Evolutionary conservation across 1,139 yeast genomes (phyloP).

Genomic region (Hemisphaericaspora subhashii): DNA sequence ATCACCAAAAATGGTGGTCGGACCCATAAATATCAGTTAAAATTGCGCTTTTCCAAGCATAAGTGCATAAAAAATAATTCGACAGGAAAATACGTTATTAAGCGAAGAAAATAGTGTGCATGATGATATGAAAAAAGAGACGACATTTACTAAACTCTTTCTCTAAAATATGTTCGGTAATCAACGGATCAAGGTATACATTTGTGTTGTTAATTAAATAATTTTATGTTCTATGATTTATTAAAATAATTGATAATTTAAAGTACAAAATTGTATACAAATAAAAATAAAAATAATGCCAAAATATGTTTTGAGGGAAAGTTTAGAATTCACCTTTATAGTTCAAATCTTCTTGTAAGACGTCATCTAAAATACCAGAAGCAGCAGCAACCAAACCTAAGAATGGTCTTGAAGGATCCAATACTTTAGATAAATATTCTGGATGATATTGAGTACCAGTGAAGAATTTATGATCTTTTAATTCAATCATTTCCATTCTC

Average conservation of each 20-base stretch:
- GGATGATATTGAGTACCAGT: conserved; percentile 99
- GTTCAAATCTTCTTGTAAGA: conserved; percentile 49
- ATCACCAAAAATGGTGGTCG: too few species aligned
- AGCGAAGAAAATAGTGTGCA: too few species aligned
- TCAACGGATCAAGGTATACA: too few species aligned
- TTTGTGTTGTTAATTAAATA: too few species aligned
- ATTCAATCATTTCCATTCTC: conserved; percentile 93
- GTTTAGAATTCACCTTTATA: conserved; percentile 45
- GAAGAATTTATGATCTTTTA: conserved; percentile 77
- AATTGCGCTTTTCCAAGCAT: too few species aligned
- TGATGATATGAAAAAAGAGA: too few species aligned
- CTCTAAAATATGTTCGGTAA: too few species aligned
- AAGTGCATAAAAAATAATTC: too few species aligned
- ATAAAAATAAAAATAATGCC: background rate
- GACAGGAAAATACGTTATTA: too few species aligned
- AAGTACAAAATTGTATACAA: background rate
- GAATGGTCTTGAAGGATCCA: conserved; percentile 96
- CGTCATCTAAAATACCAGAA: conserved; percentile 70
- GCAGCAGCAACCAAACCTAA: conserved; percentile 95
- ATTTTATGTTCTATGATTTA: background rate
- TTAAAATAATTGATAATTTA: background rate
- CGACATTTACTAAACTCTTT: too few species aligned
- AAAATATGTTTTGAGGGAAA: background rate
- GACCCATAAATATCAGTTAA: too few species aligned
- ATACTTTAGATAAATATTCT: conserved; percentile 91